A percentile compares a stretch with the other conserved stretches of the same genome.
phyloP scores from a whole-genome alignment of 805 yeast genomes.

The Kluyveromyces siamensis region DNA sequence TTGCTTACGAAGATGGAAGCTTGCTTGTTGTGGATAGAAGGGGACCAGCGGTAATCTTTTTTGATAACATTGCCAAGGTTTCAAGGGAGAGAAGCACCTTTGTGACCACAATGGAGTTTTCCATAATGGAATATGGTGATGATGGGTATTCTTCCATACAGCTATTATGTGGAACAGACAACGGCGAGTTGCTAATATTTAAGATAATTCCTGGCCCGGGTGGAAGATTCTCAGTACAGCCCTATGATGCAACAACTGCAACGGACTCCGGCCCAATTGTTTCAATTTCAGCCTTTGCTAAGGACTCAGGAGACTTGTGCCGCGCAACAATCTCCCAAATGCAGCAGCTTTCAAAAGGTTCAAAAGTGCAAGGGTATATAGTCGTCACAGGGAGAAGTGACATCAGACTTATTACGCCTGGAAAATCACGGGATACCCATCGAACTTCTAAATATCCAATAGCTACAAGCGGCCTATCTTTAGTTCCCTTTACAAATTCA shows the following conservation, averaged over 20 bases:
- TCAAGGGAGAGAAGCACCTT: conserved; percentile 19
- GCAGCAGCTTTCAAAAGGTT: conserved; percentile 51
- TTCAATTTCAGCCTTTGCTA: conserved; percentile 48
- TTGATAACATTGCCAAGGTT: conserved; percentile 27
- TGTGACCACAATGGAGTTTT: conserved; percentile 61
- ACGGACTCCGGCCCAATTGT: conserved; percentile 42
- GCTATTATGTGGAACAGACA: conserved; percentile 65
- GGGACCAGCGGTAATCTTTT: conserved; percentile 61
- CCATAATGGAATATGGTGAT: conserved; percentile 57
- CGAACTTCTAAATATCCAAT: conserved; percentile 44
- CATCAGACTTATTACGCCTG: conserved; percentile 51
- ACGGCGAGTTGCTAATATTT: conserved; percentile 60
- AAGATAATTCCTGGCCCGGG: conserved; percentile 53
- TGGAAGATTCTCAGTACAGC: conserved; percentile 53
- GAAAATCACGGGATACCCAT: conserved; percentile 55
- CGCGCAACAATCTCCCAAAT: conserved; percentile 52
- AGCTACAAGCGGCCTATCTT: conserved; percentile 43
- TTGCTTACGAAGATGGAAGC: conserved; percentile 71
- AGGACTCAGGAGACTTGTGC: conserved; percentile 53
- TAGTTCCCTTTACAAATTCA: conserved; percentile 18
- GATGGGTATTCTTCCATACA: conserved; percentile 67
- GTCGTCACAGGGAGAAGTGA: conserved; percentile 49
- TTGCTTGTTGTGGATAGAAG: conserved; percentile 69
- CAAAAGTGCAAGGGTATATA: conserved; percentile 52
- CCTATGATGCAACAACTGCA: conserved; percentile 38